These are phyloP conservation scores for Ascochyta koolunga DNA, from an alignment of 2,329 filamentous ascomycete genomes.

Conservation along the genomic window DNA sequence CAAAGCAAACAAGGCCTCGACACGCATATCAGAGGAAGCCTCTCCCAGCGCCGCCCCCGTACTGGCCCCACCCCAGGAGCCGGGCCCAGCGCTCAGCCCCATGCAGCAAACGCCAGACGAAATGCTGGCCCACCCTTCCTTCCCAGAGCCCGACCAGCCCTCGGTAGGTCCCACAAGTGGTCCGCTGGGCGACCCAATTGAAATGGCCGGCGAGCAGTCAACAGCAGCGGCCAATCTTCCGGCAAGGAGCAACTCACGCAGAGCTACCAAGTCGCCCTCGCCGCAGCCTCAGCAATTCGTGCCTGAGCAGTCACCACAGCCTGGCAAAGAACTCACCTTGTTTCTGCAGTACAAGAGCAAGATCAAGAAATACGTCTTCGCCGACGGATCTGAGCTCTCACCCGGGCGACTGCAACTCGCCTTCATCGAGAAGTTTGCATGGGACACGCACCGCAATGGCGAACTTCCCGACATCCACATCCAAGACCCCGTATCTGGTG, in stretches of 20 bases:
- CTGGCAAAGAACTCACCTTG: constrained; percentile 86
- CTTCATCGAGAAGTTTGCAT: constrained; percentile 98
- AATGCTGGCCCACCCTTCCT: constrained; percentile 57
- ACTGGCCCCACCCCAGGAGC: constrained; percentile 43
- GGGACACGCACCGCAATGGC: constrained; percentile 96
- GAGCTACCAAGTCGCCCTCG: constrained; percentile 44
- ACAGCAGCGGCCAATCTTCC: constrained; percentile 28
- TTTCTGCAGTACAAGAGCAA: constrained; percentile 97
- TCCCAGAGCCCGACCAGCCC: constrained; percentile 38
- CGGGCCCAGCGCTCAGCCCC: constrained; percentile 40
- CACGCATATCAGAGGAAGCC: constrained; percentile 69
- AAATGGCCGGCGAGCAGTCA: constrained; percentile 30
- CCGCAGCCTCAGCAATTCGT: constrained; percentile 53
- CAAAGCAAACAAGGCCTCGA: constrained; percentile 53
- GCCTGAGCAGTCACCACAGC: constrained; percentile 68
- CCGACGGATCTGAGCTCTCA: constrained; percentile 84
- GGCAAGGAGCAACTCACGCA: constrained; percentile 37
- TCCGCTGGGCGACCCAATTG: constrained; percentile 42
- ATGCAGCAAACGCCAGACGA: constrained; percentile 68
- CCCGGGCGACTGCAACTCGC: constrained; percentile 89
- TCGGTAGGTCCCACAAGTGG: constrained; percentile 44
- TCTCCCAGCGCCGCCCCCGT: constrained; percentile 47
- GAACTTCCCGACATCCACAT: constrained; percentile 98
- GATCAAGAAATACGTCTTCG: constrained; percentile 92
- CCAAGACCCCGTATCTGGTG: constrained; percentile 91